These are phyloP conservation scores for Catunica adiposa DNA, from an alignment of 2,329 filamentous ascomycete species.

Conservation along the genomic window DNA sequence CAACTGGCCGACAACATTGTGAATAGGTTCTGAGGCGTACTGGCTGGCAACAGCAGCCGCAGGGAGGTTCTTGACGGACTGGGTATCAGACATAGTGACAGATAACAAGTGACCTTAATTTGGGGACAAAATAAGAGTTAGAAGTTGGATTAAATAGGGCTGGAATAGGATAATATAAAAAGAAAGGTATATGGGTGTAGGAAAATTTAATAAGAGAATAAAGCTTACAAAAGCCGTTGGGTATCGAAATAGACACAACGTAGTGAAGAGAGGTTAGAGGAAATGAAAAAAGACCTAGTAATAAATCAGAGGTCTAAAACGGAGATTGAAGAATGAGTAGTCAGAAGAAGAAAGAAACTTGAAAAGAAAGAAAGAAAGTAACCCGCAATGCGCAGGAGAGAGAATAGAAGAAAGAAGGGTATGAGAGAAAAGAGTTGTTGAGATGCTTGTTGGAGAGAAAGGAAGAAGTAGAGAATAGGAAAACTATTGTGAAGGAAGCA, in stretches of 20 bases:
- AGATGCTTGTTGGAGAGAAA: constrained; percentile 4
- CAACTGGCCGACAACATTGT: constrained; percentile 14
- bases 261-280: background rate
- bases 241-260: background rate
- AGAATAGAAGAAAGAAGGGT: constrained; percentile 7
- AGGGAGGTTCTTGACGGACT: background rate
- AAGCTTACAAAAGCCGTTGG: background rate
- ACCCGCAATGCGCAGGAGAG: constrained; percentile 8
- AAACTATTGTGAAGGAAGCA: background rate
- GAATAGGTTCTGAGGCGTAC: background rate
- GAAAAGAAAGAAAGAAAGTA: constrained; percentile 19
- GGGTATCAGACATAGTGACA: background rate
- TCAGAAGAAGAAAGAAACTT: constrained; percentile 9
- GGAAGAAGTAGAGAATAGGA: constrained; percentile 10
- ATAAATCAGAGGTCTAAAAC: background rate
- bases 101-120: background rate
- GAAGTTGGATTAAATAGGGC: background rate
- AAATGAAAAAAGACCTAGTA: constrained; percentile 1
- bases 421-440: constrained; percentile 8
- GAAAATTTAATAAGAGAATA: background rate
- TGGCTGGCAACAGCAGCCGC: background rate
- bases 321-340: constrained; percentile 4
- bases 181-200: background rate
- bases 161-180: background rate
- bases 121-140: background rate